Evolutionary conservation across 371 early-diverging fungal species (phyloP), one percentile per base, ranked within the genome.

Genomic region (Mortierella sp.): DNA sequence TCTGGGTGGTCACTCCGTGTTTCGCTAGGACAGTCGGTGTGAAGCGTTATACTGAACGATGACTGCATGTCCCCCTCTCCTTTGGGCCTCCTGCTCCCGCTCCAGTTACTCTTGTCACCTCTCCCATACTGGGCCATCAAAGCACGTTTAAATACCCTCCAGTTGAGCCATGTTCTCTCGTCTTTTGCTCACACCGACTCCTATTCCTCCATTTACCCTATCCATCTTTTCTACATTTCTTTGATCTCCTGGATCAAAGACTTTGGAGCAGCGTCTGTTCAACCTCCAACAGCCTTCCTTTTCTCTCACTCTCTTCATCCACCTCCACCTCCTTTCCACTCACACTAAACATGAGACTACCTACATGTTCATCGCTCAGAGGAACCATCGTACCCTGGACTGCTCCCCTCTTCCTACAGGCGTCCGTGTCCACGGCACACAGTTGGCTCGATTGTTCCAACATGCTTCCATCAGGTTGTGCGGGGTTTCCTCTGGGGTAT

Each of bases 401-500:
- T 18, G 38, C 23, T 52, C 43, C 54, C 24, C 16, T 28, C 27
- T 28, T 57, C 21, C 10, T 61, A n/a, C 16, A 19, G 14, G 43
- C 50, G 4, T 42, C 58, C 18, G 0, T 49, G 24, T 46, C 54
- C 0, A 47, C 46, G 6, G 78, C 71, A 3, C 76, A 74, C 54
- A 68, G 65, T 23, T 80, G 76, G 74, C 65, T 80, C 0, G 76
- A 74, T 45, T 80, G 80, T 51, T 52, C 67, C 26, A 67, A 80
- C 31, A 63, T 67, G 63, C 57, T 64, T 5, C 58, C 53, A 1
- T 64, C 63, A 14, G 72, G 69, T 27, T 74, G 80, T 41, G 67
- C 54, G 9, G 76, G 76, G 0, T 80, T 31, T 42, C 78, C 78
- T 19, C 56, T 61, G 0, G 86, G 87, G 10, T 87, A 87, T 55